Evolutionary conservation across 108 stramenopile species (phyloP).

Genomic region (Nannochloropsis granulata): DNA sequence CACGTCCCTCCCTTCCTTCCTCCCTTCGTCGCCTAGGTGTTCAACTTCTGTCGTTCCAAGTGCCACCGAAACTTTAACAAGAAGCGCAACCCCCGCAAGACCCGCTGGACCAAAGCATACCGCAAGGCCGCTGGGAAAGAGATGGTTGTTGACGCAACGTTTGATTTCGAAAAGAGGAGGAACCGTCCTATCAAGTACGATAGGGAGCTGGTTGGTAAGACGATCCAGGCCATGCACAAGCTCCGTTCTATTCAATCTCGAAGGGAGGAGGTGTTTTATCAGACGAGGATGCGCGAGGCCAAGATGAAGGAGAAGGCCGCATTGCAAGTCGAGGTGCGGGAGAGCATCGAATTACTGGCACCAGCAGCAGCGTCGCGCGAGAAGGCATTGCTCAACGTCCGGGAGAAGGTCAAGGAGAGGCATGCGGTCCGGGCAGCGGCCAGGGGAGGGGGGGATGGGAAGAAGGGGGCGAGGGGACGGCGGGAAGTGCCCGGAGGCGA

Average conservation of each 20-base stretch:
- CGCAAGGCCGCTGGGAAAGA: slow-evolving; percentile 66
- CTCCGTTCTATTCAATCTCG: slow-evolving; percentile 65
- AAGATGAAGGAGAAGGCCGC: slow-evolving; percentile 34
- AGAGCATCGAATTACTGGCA: slow-evolving; percentile 37
- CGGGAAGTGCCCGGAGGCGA: background rate
- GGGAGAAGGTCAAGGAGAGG: background rate
- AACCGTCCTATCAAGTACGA: slow-evolving; percentile 96
- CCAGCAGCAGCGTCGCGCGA: slow-evolving; percentile 42
- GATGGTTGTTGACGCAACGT: slow-evolving; percentile 59
- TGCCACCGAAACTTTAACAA: slow-evolving; percentile 96
- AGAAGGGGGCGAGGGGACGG: background rate
- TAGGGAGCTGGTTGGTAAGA: slow-evolving; percentile 80
- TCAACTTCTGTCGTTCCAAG: slow-evolving; percentile 98
- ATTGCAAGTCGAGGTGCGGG: slow-evolving; percentile 34
- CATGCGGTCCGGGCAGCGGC: background rate
- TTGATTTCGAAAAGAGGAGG: slow-evolving; percentile 97
- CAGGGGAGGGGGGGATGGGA: background rate
- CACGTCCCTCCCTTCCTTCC: background rate
- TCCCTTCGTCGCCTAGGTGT: slow-evolving; percentile 29
- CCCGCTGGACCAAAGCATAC: slow-evolving; percentile 98
- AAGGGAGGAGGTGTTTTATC: slow-evolving; percentile 39
- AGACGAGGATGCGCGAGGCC: slow-evolving; percentile 25
- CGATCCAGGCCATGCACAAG: slow-evolving; percentile 87
- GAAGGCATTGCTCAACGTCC: slow-evolving; percentile 27
- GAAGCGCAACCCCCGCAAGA: slow-evolving; percentile 97